Evolutionary conservation across 139 green algal species (phyloP), one percentile per base, ranked within the genome.

Genomic region (Astrephomene gubernaculifera): DNA sequence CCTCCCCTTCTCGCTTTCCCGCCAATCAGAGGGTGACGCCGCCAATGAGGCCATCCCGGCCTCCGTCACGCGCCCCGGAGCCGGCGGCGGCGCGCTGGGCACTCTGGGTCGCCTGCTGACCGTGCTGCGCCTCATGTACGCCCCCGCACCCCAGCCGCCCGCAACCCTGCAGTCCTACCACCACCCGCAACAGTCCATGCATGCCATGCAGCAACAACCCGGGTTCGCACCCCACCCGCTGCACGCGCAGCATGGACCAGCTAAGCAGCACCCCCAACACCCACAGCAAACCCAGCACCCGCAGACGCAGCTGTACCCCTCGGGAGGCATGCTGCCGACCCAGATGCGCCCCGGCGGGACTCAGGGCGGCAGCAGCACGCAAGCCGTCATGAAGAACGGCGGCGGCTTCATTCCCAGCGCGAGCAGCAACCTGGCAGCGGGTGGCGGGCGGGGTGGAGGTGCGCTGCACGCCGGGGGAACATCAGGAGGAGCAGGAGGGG

Each of bases 41-140:
- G 91, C 81, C 27, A 25, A 83, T 2, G 52, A 89, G 85, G 75
- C 60, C 3, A 52, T 92, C 8, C 87, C 91, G 7, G 39, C 54
- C 21, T 49, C 87, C 36, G 49, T 92, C 25, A 71, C 82, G 33
- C 69, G 22, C 22, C 60, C 89, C 8, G 67, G 88, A n/a, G 90
- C 85, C 7, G 91, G 91, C 31, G 82, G 70, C 45, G 25, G 87
- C n/a, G 88, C 92, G 7, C 87, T 96, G n/a, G 93, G 92, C 14
- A 70, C 90, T 4, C 33, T 96, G 14, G 92, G 89, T 19, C 89
- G 92, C 38, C 88, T 97, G 45, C 87, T 98, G 38, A 92, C 89
- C 6, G 81, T 91, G 27, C 86, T 97, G 88, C 76, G 87, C 27
- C 80, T 98, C 69, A 76, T 98, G 89, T 93, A 97, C 85, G 80